Base-by-base conservation (phyloP, 148 eudicot genomes). In the Cornus kousa region DNA sequence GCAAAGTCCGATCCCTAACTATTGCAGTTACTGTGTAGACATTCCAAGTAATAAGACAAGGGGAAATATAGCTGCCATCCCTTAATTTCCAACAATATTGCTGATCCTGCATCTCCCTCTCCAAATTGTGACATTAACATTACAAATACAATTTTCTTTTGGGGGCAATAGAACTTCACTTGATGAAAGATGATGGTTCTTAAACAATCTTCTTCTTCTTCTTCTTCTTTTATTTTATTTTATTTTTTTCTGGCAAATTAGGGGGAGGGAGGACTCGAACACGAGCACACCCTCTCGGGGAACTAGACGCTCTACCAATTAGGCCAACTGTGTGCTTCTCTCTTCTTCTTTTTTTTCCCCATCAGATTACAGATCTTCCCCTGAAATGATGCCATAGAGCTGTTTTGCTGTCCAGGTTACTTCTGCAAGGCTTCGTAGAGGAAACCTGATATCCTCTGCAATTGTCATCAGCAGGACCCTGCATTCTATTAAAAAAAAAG, bases 381-480 rank as follows among this genome's bases (percentile, higher is more conserved):
- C 35, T 19, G 55, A 79, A 64, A 78, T 83, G 9, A 81, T 80
- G 62, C 78, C 48, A 76, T 75, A 75, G 20, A 88, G 79, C 68
- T 88, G 77, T 83, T 69, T 83, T 23, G 89, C 89, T 23, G 89
- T 84, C 89, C 89, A 85, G 68, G 89, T 86, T 31, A 74, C 85
- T 67, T 82, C 89, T 64, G 77, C 83, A 24, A 88, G 85, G 85
- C 81, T 79, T 48, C 77, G 73, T 59, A 88, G 78, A 46, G 85
- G 84, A 64, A 19, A 32, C 4, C 60, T 67, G 8, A 88, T 73
- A 69, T 86, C 91, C 66, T 79, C 72, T 17, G 83, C 88, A 37
- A 79, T 77, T 57, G 73, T 72, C 79, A 53, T 66, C 80, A 88
- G 65, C 67, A 82, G 24, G 46, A 67, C 69, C 86, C 81, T 84